Evolutionary conservation across 1,284 basidiomycete species (phyloP).

Genomic region (Testicularia cyperi): DNA sequence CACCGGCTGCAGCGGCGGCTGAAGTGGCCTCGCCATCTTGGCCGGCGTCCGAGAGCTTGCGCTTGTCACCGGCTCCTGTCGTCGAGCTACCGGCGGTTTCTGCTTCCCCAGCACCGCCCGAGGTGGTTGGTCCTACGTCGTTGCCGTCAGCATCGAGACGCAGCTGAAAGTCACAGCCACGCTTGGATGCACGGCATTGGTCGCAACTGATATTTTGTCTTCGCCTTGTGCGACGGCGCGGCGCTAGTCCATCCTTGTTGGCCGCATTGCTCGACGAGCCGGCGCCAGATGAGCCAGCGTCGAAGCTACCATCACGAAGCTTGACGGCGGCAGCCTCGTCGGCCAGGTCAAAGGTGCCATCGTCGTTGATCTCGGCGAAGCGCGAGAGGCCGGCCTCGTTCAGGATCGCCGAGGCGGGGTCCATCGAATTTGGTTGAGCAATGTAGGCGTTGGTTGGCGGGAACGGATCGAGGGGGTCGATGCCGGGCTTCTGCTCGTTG

Average conservation of each 20-base stretch:
- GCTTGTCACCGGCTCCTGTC: conserved; percentile 21
- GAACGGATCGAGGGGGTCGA: background rate
- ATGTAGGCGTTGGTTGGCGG: background rate
- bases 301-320: no score
- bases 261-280: no score
- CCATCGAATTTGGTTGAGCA: conserved; percentile 2
- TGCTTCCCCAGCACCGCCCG: conserved; percentile 4
- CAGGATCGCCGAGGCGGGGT: conserved; percentile 27
- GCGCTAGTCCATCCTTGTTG: conserved; percentile 21
- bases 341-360: conserved; percentile 2
- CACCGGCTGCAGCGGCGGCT: background rate
- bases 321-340: no score
- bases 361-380: conserved; percentile 19
- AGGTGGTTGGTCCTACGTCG: conserved; percentile 5
- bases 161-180: conserved; percentile 40
- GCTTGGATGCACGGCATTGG: conserved; percentile 40
- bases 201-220: conserved; percentile 45
- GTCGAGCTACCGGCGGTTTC: conserved; percentile 1
- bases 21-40: conserved; percentile 1
- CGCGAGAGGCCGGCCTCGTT: conserved; percentile 23
- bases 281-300: no score
- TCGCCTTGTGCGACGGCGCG: conserved; percentile 27
- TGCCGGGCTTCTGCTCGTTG: conserved; percentile 5
- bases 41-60: conserved; percentile 34
- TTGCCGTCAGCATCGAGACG: conserved; percentile 38